Base-by-base conservation (phyloP, 2,329 filamentous ascomycete genomes). In the Penicillium capsulatum region DNA sequence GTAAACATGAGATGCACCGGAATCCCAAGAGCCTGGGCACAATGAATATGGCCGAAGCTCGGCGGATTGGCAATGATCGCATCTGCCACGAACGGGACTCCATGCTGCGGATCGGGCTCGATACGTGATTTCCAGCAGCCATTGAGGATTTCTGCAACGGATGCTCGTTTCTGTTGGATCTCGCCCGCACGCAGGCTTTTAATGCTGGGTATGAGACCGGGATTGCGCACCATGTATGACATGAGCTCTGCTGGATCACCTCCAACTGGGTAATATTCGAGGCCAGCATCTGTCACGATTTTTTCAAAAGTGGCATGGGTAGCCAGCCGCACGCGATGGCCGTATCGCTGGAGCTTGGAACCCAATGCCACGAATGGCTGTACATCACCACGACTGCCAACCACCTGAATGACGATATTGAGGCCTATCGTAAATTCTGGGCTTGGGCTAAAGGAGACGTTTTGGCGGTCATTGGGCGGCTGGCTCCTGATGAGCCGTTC, bases 191-290 rank as follows among this genome's bases (percentile, higher is more conserved):
- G 81, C 34, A 94, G 65, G 1, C 84, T 81, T 34, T 90, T 83
- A 42, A 91, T 79, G 1, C 84, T 84, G 1, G 88, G 88, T 81
- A 94, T 87, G 20, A 94, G 70, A 0, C 87, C 86, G 0, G 88
- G 86, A 52, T 92, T 85, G 64, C 90, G 90, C 31, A 92, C 87
- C 87, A 94, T 94, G 55, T 91, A 94, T 3, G 87, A 86, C 84
- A 88, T 89, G 29, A 88, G 70, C 54, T 85, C 77, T 1, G 80
- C 76, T 1, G 84, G 84, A 58, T 89, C 83, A 3, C 84, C 84
- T n/a, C 84, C 83, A 36, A 88, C 84, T 45, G 68, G 77, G 62
- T 84, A 88, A 61, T 88, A 90, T 54, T 89, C 85, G 10, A 90
- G 72, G 0, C 75, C 82, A 58, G 81, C 80, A 36, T 84, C 77